Percentiles rank a stretch among this genome's conserved stretches.
Conservation (phyloP, 164 flowering plant genomes). For the Macadamia tetraphylla region DNA sequence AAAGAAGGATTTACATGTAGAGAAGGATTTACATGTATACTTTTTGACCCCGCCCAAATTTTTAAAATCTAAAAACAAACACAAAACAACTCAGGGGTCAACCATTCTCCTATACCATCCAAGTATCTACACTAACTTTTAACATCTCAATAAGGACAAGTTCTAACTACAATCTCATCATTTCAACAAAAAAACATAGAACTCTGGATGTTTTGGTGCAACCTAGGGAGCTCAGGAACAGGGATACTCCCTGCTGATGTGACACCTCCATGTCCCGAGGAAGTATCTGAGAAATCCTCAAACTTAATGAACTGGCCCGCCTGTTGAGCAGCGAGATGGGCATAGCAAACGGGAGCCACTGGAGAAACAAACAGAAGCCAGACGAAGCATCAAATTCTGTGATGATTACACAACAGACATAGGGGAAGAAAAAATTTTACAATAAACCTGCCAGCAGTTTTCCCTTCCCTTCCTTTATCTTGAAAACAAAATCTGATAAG, state of each 20-base stretch:
- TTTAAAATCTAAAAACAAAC: no score
- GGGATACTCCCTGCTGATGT: conserved; percentile 28
- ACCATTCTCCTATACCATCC: not conserved
- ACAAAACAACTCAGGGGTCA: no score
- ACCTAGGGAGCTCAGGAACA: conserved; percentile 63
- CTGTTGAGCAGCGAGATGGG: conserved; percentile 80
- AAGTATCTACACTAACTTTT: not conserved
- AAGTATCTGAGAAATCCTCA: conserved; percentile 49
- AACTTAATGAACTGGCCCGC: conserved; percentile 60
- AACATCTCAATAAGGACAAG: not conserved
- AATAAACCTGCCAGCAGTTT: not conserved
- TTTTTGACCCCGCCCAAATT: no score
- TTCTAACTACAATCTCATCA: not conserved
- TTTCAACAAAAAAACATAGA: conserved; percentile 86
- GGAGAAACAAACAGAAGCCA: conserved; percentile 12
- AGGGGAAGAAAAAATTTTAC: not conserved
- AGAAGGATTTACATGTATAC: no score
- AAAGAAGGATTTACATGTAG: no score
- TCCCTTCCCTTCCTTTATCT: no score
- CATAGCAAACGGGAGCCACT: conserved; percentile 88
- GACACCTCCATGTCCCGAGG: conserved; percentile 30
- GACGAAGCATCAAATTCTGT: not conserved
- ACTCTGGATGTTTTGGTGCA: conserved; percentile 43
- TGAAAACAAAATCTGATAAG: no score
- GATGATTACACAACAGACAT: not conserved